Evolutionary conservation across 345 rosid genomes (phyloP).

Genomic region (Boechera stricta): DNA sequence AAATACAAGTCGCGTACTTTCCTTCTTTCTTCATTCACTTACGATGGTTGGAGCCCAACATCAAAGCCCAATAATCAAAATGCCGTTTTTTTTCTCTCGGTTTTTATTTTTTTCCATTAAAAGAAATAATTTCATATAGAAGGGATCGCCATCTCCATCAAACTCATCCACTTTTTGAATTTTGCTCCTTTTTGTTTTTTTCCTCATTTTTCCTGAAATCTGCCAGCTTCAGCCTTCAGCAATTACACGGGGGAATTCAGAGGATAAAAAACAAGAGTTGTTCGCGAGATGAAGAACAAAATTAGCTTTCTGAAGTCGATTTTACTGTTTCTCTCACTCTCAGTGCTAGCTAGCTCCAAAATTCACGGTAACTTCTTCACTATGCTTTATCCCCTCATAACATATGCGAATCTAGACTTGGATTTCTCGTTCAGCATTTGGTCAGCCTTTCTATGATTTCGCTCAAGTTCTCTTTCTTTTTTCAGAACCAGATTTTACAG

Average conservation of each 20-base stretch:
- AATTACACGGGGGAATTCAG: not conserved
- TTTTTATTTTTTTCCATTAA: not conserved
- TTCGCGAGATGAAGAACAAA: conserved; percentile 23
- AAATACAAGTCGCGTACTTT: not conserved
- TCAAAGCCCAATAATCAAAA: conserved; percentile 24
- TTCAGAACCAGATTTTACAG: not conserved
- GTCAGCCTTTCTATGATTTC: not conserved
- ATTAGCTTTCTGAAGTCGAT: conserved; percentile 39
- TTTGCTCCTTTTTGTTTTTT: too few species aligned
- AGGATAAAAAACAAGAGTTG: not conserved
- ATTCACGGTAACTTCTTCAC: conserved; percentile 53
- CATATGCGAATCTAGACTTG: conserved; percentile 26
- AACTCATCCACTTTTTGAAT: not conserved
- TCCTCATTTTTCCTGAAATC: not conserved
- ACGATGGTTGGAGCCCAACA: conserved; percentile 9
- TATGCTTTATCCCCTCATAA: conserved; percentile 6
- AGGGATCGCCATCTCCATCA: conserved; percentile 1
- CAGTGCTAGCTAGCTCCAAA: conserved; percentile 59
- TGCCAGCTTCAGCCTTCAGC: not conserved
- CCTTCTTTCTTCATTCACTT: conserved; percentile 1
- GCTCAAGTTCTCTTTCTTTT: conserved; percentile 4
- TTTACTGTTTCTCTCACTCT: conserved; percentile 47
- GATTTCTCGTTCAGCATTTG: conserved; percentile 9
- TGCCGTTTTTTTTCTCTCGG: not conserved
- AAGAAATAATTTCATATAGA: not conserved